phyloP scores from a whole-genome alignment of 495 filamentous ascomycete genomes.

The Aspergillus conjunctus region DNA sequence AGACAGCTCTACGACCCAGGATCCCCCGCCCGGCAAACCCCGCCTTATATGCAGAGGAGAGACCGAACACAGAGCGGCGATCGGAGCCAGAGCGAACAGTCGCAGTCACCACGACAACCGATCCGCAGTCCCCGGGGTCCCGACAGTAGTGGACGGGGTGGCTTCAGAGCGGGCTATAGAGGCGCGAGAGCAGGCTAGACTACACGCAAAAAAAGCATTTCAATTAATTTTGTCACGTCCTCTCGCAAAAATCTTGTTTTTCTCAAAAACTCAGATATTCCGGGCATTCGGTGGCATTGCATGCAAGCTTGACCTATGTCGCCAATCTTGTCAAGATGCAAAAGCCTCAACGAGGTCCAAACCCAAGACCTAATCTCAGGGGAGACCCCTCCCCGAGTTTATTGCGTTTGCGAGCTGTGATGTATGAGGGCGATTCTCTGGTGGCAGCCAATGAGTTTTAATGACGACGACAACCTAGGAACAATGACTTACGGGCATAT shows the following conservation, averaged over 20 bases:
- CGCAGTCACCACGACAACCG: constrained; percentile 54
- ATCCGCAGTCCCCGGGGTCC: constrained; percentile 74
- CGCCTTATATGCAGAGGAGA: constrained; percentile 55
- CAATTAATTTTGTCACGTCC: not conserved
- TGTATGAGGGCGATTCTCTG: constrained; percentile 63
- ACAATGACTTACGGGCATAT: constrained; percentile 57
- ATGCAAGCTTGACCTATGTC: constrained; percentile 9
- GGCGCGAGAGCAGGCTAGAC: constrained; percentile 45
- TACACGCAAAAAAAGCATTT: constrained; percentile 18
- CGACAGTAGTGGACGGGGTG: constrained; percentile 72
- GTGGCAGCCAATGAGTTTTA: not conserved
- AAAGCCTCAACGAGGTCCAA: too few species aligned
- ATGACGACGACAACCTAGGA: not conserved
- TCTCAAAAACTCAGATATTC: not conserved
- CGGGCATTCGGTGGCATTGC: not conserved
- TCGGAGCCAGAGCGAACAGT: constrained; percentile 41
- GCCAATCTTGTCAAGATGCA: not conserved
- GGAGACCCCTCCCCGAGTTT: constrained; percentile 57
- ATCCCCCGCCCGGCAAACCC: constrained; percentile 62
- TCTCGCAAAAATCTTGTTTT: not conserved
- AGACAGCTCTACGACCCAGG: constrained; percentile 74
- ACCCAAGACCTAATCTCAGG: constrained; percentile 27
- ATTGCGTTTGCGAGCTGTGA: constrained; percentile 61
- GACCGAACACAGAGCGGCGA: constrained; percentile 39
- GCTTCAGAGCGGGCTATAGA: constrained; percentile 63